Evolutionary conservation across 2,329 filamentous ascomycete species (phyloP).

Genomic region (Diplocarpon rosae): DNA sequence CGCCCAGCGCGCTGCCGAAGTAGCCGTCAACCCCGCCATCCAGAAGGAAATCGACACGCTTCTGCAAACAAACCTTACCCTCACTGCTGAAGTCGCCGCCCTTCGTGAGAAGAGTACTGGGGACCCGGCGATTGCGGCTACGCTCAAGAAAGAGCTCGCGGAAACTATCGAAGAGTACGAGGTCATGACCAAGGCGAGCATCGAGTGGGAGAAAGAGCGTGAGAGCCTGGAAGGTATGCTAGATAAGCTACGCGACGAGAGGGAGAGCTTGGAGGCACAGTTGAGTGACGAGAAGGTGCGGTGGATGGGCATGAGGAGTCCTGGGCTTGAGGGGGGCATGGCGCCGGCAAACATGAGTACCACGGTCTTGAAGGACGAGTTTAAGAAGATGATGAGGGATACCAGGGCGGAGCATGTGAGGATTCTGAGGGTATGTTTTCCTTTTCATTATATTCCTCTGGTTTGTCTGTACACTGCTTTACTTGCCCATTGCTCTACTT

Average conservation of each 20-base stretch:
- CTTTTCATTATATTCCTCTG: constrained; percentile 2
- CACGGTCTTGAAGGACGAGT: constrained; percentile 60
- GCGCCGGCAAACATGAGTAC: constrained; percentile 41
- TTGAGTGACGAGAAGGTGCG: constrained; percentile 57
- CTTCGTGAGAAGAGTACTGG: constrained; percentile 11
- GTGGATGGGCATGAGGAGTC: constrained; percentile 50
- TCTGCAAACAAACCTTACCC: constrained; percentile 32
- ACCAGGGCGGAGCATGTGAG: constrained; percentile 55
- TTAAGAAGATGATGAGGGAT: constrained; percentile 73
- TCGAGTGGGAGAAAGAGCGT: constrained; percentile 62
- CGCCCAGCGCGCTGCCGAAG: constrained; percentile 56
- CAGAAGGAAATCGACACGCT: constrained; percentile 49
- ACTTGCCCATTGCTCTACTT: not conserved
- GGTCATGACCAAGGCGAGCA: constrained; percentile 55
- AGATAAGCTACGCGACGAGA: constrained; percentile 52
- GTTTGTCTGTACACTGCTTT: no score
- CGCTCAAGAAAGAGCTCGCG: constrained; percentile 52
- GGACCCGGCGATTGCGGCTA: constrained; percentile 26
- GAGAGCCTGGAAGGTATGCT: constrained; percentile 52
- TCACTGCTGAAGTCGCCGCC: constrained; percentile 22
- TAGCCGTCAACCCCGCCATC: constrained; percentile 44
- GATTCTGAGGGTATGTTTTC: constrained; percentile 47
- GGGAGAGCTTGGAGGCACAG: constrained; percentile 51
- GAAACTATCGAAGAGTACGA: constrained; percentile 63
- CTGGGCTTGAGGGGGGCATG: constrained; percentile 30